Evolutionary conservation across 805 yeast genomes (phyloP).

Genomic region (Groenewaldozyma tartarivorans): DNA sequence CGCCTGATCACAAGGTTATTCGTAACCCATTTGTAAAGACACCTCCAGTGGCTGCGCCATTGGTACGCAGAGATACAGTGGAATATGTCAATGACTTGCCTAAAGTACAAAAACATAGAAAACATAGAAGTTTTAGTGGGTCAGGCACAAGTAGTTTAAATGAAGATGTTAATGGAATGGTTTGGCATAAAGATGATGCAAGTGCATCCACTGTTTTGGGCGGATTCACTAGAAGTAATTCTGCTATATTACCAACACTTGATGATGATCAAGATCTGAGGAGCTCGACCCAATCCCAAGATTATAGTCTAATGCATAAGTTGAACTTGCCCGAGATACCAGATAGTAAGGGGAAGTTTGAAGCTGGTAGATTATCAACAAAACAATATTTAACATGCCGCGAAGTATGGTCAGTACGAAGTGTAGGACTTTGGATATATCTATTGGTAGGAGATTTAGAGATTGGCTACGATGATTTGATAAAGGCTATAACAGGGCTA

Average conservation of each 20-base stretch:
- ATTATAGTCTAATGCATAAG: constrained; percentile 13
- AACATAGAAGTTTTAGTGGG: neutral
- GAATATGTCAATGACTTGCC: too few relatives aligned
- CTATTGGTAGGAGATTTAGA: constrained; percentile 6
- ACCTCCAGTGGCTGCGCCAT: too few relatives aligned
- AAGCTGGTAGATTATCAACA: constrained; percentile 14
- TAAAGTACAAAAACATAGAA: too few relatives aligned
- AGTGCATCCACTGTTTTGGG: too few relatives aligned
- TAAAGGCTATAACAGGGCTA: constrained; percentile 16
- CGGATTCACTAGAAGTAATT: neutral
- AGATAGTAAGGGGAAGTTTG: constrained; percentile 10
- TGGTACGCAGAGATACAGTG: too few relatives aligned
- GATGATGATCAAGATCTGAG: constrained; percentile 6
- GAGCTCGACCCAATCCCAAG: constrained; percentile 12
- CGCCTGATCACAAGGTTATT: neutral
- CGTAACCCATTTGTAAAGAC: too few relatives aligned
- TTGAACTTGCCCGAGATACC: constrained; percentile 19
- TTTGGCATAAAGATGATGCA: too few relatives aligned
- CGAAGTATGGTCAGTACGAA: constrained; percentile 14
- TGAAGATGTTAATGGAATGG: too few relatives aligned
- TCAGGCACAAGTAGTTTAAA: neutral
- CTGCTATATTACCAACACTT: neutral
- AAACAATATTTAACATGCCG: constrained; percentile 14
- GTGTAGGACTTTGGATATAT: constrained; percentile 14
- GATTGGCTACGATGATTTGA: constrained; percentile 13